A percentile compares a stretch with the other conserved stretches of the same genome.
These are phyloP conservation scores for Arbutus unedo DNA, from an alignment of 148 eudicot species.

Conservation along the genomic window DNA sequence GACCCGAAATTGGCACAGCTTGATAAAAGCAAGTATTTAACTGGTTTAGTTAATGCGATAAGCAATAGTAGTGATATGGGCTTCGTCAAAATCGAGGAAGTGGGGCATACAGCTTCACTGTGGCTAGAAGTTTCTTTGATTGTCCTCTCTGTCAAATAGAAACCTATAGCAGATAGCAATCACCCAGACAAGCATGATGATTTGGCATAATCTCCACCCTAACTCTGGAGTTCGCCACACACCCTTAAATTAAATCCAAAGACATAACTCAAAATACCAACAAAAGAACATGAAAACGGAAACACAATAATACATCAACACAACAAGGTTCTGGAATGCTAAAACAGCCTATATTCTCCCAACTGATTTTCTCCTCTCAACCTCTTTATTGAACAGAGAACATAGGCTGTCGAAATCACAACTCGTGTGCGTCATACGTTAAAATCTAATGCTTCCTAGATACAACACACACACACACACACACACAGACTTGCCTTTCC, in stretches of 20 bases:
- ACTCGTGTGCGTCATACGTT: background rate
- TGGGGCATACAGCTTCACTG: background rate
- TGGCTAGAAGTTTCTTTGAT: background rate
- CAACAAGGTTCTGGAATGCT: background rate
- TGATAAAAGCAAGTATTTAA: conserved; percentile 8
- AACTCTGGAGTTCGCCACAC: background rate
- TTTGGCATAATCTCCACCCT: background rate
- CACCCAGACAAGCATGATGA: background rate
- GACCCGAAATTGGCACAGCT: background rate
- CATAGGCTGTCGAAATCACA: background rate
- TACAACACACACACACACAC: background rate
- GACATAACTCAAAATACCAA: background rate
- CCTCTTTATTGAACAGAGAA: background rate
- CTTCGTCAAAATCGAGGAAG: background rate
- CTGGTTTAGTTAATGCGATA: background rate
- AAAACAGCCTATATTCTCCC: background rate
- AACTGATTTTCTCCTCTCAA: background rate
- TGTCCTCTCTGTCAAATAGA: background rate
- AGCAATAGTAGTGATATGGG: background rate
- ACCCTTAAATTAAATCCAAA: background rate
- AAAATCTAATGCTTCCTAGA: background rate
- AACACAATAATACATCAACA: background rate
- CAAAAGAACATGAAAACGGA: background rate
- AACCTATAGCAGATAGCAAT: background rate
- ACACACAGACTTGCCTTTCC: conserved; percentile 61